Evolutionary conservation across 2,329 filamentous ascomycete genomes (phyloP).

Genomic region (Chaetomium strumarium): DNA sequence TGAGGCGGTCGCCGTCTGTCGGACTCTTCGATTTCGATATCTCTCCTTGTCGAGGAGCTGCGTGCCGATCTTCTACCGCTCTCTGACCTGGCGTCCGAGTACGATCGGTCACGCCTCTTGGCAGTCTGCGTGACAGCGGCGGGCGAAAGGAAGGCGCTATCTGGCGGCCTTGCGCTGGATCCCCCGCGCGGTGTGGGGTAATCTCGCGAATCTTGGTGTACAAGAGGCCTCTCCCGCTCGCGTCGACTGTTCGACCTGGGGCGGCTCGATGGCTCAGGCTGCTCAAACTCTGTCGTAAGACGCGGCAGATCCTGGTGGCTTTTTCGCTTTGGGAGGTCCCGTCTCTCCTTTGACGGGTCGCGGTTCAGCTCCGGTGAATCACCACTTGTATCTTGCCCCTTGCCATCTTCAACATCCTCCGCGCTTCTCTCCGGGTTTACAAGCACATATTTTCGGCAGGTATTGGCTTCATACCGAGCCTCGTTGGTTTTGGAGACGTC

Average conservation of each 20-base stretch:
- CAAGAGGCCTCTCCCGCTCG: slow-evolving; percentile 17
- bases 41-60: slow-evolving; percentile 16
- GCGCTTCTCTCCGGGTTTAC: slow-evolving; percentile 25
- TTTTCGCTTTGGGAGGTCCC: slow-evolving; percentile 28
- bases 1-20: slow-evolving; percentile 19
- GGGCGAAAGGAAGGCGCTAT: slow-evolving; percentile 37
- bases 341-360: slow-evolving; percentile 26
- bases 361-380: slow-evolving; percentile 24
- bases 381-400: slow-evolving; percentile 24
- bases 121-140: slow-evolving; percentile 37
- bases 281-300: slow-evolving; percentile 37
- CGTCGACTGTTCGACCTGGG: slow-evolving; percentile 20
- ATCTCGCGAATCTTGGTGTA: slow-evolving; percentile 27
- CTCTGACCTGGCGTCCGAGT: slow-evolving; percentile 30
- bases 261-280: slow-evolving; percentile 23
- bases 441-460: slow-evolving; percentile 36
- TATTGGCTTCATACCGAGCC: slow-evolving; percentile 37
- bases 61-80: slow-evolving; percentile 8
- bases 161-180: slow-evolving; percentile 21
- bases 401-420: slow-evolving; percentile 7
- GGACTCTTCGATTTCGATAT: slow-evolving; percentile 13
- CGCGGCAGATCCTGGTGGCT: slow-evolving; percentile 40
- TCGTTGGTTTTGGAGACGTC: slow-evolving; percentile 14
- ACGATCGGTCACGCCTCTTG: slow-evolving; percentile 39
- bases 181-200: slow-evolving; percentile 29